A percentile compares a stretch with the other conserved stretches of the same genome.
phyloP scores from a whole-genome alignment of 2,329 filamentous ascomycete species.

The Canariomyces notabilis region DNA sequence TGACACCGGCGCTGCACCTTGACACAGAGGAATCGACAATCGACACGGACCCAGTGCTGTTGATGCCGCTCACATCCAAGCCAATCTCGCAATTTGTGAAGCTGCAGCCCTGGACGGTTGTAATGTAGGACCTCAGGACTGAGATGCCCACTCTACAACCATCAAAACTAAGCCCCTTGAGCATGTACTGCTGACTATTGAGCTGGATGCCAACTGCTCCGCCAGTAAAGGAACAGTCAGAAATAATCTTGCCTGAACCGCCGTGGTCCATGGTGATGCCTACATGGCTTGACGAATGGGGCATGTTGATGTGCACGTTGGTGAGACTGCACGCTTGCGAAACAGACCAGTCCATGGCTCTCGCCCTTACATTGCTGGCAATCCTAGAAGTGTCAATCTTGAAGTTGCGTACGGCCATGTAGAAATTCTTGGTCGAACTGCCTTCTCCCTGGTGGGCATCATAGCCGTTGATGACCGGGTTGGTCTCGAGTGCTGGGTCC shows the following conservation, averaged over 20 bases:
- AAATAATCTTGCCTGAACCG: conserved; percentile 30
- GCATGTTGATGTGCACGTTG: conserved; percentile 33
- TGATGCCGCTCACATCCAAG: conserved; percentile 27
- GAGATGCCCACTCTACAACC: conserved; percentile 30
- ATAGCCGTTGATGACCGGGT: conserved; percentile 24
- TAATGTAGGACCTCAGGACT: conserved; percentile 26
- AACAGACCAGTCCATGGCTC: conserved; percentile 30
- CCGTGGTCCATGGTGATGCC: conserved; percentile 34
- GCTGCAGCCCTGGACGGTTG: conserved; percentile 27
- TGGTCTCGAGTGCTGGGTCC: conserved; percentile 12
- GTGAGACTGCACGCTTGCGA: conserved; percentile 29
- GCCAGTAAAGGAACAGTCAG: conserved; percentile 30
- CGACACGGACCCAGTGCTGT: conserved; percentile 26
- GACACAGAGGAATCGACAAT: conserved; percentile 29
- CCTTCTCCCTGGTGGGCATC: conserved; percentile 27
- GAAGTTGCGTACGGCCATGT: conserved; percentile 31
- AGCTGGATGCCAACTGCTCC: conserved; percentile 30
- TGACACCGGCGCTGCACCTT: conserved; percentile 26
- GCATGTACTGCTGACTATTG: conserved; percentile 32
- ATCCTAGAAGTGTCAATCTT: conserved; percentile 28
- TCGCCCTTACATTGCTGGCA: conserved; percentile 16
- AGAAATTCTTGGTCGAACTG: conserved; percentile 31
- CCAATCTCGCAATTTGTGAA: conserved; percentile 30
- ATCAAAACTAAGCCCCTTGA: conserved; percentile 31
- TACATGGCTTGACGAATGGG: conserved; percentile 30